Conservation (phyloP, 805 yeast genomes). For the Cyberlindnera lachancei region DNA sequence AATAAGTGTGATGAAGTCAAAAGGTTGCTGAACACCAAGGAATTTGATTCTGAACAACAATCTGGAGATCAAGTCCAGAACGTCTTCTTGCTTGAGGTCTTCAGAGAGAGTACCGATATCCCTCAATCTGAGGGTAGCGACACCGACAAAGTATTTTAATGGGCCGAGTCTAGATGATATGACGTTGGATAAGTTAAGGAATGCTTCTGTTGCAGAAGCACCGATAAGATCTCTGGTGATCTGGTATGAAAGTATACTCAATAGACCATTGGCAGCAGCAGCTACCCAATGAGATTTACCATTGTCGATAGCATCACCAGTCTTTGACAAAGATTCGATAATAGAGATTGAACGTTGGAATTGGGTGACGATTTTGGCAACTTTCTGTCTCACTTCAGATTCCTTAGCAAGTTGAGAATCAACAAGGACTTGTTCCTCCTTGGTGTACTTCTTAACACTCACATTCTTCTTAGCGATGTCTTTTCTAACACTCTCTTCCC, state of each 20-base stretch:
- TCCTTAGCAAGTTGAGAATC: slow-evolving; percentile 62
- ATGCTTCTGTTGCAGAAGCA: slow-evolving; percentile 38
- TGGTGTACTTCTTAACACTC: slow-evolving; percentile 51
- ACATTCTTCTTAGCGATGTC: slow-evolving; percentile 56
- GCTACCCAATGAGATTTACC: slow-evolving; percentile 70
- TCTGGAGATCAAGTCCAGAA: slow-evolving; percentile 49
- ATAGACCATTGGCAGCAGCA: slow-evolving; percentile 43
- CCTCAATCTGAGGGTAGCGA: slow-evolving; percentile 57
- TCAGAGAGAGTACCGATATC: slow-evolving; percentile 38
- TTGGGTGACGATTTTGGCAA: slow-evolving; percentile 30
- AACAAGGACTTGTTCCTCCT: slow-evolving; percentile 65
- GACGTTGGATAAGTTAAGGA: slow-evolving; percentile 46
- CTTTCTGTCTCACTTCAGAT: slow-evolving; percentile 40
- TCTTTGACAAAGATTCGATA: slow-evolving; percentile 44
- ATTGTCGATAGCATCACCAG: slow-evolving; percentile 48
- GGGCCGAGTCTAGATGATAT: slow-evolving; percentile 45
- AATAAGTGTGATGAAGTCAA: slow-evolving; percentile 61
- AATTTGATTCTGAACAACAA: slow-evolving; percentile 71
- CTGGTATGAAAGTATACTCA: slow-evolving; percentile 35
- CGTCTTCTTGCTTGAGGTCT: slow-evolving; percentile 41
- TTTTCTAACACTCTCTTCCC: slow-evolving; percentile 82
- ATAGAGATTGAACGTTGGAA: slow-evolving; percentile 46
- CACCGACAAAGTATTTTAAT: slow-evolving; percentile 50
- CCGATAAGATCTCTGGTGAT: slow-evolving; percentile 33
- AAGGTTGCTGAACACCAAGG: slow-evolving; percentile 61